These are phyloP conservation scores for Ogataea pini DNA, from an alignment of 805 yeast species.

Conservation along the genomic window DNA sequence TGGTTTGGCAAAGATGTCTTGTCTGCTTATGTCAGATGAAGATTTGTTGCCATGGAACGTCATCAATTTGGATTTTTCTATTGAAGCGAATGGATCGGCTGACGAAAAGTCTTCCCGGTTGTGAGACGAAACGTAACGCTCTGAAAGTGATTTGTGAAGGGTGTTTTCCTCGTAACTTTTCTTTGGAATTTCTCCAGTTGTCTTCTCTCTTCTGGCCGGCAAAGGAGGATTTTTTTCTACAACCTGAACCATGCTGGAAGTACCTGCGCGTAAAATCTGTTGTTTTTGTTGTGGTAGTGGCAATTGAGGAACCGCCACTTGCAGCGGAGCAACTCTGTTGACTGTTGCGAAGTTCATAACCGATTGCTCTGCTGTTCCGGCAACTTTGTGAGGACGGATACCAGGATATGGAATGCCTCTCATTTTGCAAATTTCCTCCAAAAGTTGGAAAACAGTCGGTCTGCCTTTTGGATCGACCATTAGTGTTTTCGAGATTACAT, in stretches of 20 bases:
- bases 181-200: conserved; percentile 14
- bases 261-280: conserved; percentile 6
- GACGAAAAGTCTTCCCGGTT: conserved; percentile 5
- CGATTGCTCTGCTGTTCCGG: conserved; percentile 12
- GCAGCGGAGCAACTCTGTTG: background rate
- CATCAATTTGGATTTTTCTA: conserved; percentile 41
- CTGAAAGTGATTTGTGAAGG: conserved; percentile 23
- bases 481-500: conserved; percentile 60
- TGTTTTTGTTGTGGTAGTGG: conserved; percentile 1
- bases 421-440: conserved; percentile 68
- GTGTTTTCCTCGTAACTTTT: conserved; percentile 8
- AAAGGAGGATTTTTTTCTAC: conserved; percentile 11
- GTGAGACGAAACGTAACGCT: conserved; percentile 9
- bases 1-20: conserved; percentile 12
- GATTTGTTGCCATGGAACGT: conserved; percentile 21
- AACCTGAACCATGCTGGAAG: conserved; percentile 15
- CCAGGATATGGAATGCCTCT: conserved; percentile 43
- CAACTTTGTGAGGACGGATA: conserved; percentile 32
- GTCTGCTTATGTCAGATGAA: conserved; percentile 12
- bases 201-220: conserved; percentile 23
- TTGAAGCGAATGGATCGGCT: conserved; percentile 44
- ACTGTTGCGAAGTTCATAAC: background rate
- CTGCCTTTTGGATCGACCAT: conserved; percentile 68
- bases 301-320: background rate
- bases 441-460: conserved; percentile 70